Base-by-base conservation (phyloP, 768 basidiomycete species). In the Crassisporium funariophilum region DNA sequence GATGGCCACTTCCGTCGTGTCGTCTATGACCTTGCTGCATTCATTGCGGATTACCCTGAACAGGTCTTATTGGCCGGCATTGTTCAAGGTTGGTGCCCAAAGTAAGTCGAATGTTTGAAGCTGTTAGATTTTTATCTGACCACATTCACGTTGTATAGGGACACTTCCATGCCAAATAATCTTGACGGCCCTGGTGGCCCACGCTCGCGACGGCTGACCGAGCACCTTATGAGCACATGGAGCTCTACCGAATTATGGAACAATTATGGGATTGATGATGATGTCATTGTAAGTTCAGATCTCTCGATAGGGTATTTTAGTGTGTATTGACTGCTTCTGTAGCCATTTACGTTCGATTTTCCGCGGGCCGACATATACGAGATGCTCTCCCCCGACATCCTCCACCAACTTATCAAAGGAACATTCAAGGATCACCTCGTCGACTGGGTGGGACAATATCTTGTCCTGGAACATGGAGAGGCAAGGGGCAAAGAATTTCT, bases 21-120 rank as follows among this genome's bases (percentile, higher is more conserved):
- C 5, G 60, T 68, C 13, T 69, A 59, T 51, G 57, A 53, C 2
- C 52, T 73, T 13, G 64, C 58, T 12, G 60, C 66, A 2, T 71
- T 66, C 40, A 70, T 71, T 38, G 65, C 65, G 0, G 65, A 73
- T 41, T 71, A 73, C 33, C 70, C 69, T 0, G 68, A 72, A 49
- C 67, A 71, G 44, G 61, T 58, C 4, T 43, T 60, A 4, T 45
- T 71, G 1, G 50, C 68, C 0, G 57, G 65, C 22, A 54, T 67
- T 22, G 65, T 73, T 1, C 61, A 65, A 35, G 57, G 58, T 2
- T 72, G 67, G 69, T 73, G 54, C 35, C 42, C 50, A n/a, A 36
- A 40, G 53, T 54, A 16, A n/a, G 52, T 41, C n/a, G n/a, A n/a
- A n/a, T n/a, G n/a, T n/a, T n/a, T n/a, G n/a, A n/a, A n/a, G n/a